Base-by-base conservation (phyloP, 176 grass and related monocot genomes). In the Calamus simplicifolius region DNA sequence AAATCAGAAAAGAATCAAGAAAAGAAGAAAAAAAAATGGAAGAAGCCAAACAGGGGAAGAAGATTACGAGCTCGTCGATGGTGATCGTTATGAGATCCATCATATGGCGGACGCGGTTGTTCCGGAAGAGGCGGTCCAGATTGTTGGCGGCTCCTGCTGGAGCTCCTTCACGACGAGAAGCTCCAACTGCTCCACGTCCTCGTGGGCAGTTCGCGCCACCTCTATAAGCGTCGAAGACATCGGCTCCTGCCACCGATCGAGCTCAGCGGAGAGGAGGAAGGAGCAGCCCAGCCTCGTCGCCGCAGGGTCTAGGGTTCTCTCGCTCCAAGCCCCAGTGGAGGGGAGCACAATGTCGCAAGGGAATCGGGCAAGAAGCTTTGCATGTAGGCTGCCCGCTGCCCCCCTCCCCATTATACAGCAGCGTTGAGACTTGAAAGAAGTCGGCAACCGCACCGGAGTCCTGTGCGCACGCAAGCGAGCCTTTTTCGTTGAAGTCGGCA, bases 221-320 rank as follows among this genome's bases (percentile, higher is more conserved):
- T 98, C 93, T 48, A 98, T 66, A 25, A 97, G 75, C 30, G 87
- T 92, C 18, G 93, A 92, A 63, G 87, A 85, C 93, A 98, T 98
- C 19, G 49, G 16, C 21, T 25, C 48, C 61, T n/a, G 12, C 4
- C 29, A 15, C 6, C 8, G 35, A 12, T 43, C 10, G 29, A 31
- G 19, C 19, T 28, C 23, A 19, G 25, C 16, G 26, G 55, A 25
- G 55, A 14, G 55, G 35, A 43, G 7, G 35, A 43, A 43, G 8
- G 8, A 12, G 35, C 35, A 10, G 7, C 10, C 35, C 35, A 10
- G 35, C 8, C 35, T 43, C 35, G 35, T 43, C 35, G 1, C 35
- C 35, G 35, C 8, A 13, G 35, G 5, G 35, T 10, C 35, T 43
- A 43, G 35, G 35, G 35, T 43, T 43, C 12, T 43, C 35, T 43